These are phyloP conservation scores for Mycena epipterygia DNA, from an alignment of 768 basidiomycete species.

Conservation along the genomic window DNA sequence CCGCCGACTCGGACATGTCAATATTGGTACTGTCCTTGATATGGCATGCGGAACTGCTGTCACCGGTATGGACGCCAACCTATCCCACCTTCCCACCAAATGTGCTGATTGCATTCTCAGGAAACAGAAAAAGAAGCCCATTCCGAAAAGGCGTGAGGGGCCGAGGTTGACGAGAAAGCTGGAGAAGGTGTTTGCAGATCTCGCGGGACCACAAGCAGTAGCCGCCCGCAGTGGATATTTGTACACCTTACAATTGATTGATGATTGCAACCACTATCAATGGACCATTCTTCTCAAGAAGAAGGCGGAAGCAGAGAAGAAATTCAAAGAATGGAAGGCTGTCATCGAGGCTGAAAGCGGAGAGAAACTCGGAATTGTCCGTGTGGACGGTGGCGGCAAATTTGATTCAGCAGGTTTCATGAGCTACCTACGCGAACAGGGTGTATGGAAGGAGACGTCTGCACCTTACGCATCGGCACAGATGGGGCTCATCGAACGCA, in stretches of 20 bases:
- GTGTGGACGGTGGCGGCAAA: background rate
- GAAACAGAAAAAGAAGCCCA: slow-evolving; percentile 14
- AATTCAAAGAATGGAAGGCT: slow-evolving; percentile 5
- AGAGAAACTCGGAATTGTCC: background rate
- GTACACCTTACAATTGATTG: slow-evolving; percentile 6
- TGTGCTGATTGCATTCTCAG: slow-evolving; percentile 19
- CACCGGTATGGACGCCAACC: slow-evolving; percentile 1
- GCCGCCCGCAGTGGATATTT: background rate
- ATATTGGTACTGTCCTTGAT: background rate
- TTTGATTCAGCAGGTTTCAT: background rate
- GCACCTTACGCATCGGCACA: background rate
- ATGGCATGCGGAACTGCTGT: slow-evolving; percentile 1
- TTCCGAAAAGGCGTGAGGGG: slow-evolving; percentile 9
- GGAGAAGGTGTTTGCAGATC: slow-evolving; percentile 7
- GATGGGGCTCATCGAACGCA: background rate
- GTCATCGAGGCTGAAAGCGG: background rate
- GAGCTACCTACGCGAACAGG: background rate
- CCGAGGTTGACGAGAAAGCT: background rate
- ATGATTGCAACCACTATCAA: background rate
- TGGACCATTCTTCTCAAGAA: slow-evolving; percentile 13
- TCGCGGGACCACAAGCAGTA: slow-evolving; percentile 7
- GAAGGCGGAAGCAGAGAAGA: background rate
- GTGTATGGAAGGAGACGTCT: background rate
- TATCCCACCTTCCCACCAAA: slow-evolving; percentile 4
- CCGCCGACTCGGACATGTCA: background rate